These are phyloP conservation scores for Microcos paniculata DNA, from an alignment of 345 rosid genomes.

Conservation along the genomic window DNA sequence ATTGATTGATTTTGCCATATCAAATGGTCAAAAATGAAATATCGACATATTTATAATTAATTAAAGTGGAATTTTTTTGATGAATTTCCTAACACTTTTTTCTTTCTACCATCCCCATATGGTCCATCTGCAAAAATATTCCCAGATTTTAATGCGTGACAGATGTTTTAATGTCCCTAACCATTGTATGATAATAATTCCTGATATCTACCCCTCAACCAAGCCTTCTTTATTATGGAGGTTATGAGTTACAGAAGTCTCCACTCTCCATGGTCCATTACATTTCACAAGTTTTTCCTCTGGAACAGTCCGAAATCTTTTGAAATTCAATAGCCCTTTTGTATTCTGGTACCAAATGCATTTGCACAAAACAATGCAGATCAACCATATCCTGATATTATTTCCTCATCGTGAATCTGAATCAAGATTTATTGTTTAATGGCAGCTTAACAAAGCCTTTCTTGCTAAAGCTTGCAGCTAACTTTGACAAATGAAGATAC, in stretches of 20 bases:
- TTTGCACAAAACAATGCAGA: background rate
- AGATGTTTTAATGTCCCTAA: slow-evolving; percentile 4
- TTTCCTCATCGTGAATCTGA: background rate
- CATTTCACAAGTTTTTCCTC: too few species aligned
- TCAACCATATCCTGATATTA: background rate
- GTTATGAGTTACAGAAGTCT: background rate
- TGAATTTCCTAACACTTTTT: background rate
- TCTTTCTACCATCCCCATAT: background rate
- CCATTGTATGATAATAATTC: background rate
- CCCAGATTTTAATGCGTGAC: slow-evolving; percentile 9
- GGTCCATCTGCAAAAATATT: slow-evolving; percentile 2
- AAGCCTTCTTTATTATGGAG: background rate
- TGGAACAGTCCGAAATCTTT: background rate
- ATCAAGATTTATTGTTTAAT: background rate
- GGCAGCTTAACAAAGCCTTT: background rate
- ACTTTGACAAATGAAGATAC: slow-evolving; percentile 1
- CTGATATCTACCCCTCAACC: background rate
- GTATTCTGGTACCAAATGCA: background rate
- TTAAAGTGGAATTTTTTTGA: background rate
- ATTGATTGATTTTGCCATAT: slow-evolving; percentile 10
- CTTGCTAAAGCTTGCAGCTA: background rate
- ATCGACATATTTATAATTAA: background rate
- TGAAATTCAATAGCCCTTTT: background rate
- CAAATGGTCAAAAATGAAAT: background rate
- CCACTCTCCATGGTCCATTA: too few species aligned